Conservation (phyloP, 352 stramenopile genomes). For the Phytophthora europaea region DNA sequence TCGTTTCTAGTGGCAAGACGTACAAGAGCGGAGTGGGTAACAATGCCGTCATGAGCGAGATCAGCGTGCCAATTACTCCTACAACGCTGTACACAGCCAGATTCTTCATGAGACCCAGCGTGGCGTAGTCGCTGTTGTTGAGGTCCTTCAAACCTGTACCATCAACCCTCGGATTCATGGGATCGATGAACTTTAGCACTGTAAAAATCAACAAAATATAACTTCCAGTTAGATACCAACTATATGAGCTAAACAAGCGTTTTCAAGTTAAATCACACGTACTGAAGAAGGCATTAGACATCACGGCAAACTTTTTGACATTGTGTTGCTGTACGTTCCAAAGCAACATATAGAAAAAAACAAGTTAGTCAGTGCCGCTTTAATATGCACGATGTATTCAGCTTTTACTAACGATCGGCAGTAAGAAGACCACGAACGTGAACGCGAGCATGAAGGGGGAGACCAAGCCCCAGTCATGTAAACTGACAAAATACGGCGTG, state of each 20-base stretch:
- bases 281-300: constrained; percentile 84
- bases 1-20: background rate
- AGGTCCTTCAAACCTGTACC: constrained; percentile 56
- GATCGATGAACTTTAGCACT: constrained; percentile 74
- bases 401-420: constrained; percentile 51
- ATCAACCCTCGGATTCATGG: constrained; percentile 66
- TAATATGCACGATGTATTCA: background rate
- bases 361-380: constrained; percentile 2
- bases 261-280: constrained; percentile 3
- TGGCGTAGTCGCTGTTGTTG: constrained; percentile 51
- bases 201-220: background rate
- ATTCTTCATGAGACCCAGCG: constrained; percentile 70
- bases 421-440: constrained; percentile 69
- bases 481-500: constrained; percentile 61
- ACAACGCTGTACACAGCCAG: constrained; percentile 72
- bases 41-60: constrained; percentile 62
- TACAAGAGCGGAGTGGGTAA: constrained; percentile 74
- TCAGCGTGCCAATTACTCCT: constrained; percentile 67
- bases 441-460: constrained; percentile 67
- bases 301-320: constrained; percentile 81
- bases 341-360: background rate
- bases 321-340: constrained; percentile 50
- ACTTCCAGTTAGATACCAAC: background rate
- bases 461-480: constrained; percentile 64
- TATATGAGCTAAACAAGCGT: background rate